phyloP scores from a whole-genome alignment of 371 early-diverging fungal species.

The Rhizomucor miehei region DNA sequence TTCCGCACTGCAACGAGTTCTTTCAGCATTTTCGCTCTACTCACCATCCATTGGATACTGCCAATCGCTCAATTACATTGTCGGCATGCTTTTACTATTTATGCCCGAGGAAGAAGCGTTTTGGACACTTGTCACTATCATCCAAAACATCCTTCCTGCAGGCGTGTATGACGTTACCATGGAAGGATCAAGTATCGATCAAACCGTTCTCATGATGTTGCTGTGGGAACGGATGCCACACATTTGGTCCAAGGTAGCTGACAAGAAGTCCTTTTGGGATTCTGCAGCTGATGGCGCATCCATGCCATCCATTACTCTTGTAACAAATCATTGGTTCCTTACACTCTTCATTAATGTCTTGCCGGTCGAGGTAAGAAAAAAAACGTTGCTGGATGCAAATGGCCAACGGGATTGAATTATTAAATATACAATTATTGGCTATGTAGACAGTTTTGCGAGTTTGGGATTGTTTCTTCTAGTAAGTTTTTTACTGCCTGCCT shows the following conservation, averaged over 20 bases:
- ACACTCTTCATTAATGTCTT: constrained; percentile 73
- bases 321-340: constrained; percentile 79
- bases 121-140: constrained; percentile 75
- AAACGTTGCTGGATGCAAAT: background rate
- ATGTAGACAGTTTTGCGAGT: constrained; percentile 66
- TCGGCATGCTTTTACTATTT: constrained; percentile 75
- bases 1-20: constrained; percentile 63
- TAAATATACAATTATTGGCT: too few relatives aligned
- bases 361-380: constrained; percentile 56
- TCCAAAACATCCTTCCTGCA: constrained; percentile 72
- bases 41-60: constrained; percentile 81
- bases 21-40: constrained; percentile 68
- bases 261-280: constrained; percentile 53
- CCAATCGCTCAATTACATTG: constrained; percentile 85
- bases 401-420: too few relatives aligned
- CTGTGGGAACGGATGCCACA: constrained; percentile 55
- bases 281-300: constrained; percentile 32
- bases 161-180: constrained; percentile 78
- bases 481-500: constrained; percentile 4
- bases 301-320: constrained; percentile 72
- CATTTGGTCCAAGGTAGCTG: constrained; percentile 50
- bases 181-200: constrained; percentile 80
- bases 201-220: constrained; percentile 71
- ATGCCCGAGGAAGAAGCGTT: constrained; percentile 78
- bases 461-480: constrained; percentile 81